A percentile compares a stretch with the other conserved stretches of the same genome.
These are phyloP conservation scores for Nigrospora oryzae DNA, from an alignment of 2,329 filamentous ascomycete species.

Conservation along the genomic window DNA sequence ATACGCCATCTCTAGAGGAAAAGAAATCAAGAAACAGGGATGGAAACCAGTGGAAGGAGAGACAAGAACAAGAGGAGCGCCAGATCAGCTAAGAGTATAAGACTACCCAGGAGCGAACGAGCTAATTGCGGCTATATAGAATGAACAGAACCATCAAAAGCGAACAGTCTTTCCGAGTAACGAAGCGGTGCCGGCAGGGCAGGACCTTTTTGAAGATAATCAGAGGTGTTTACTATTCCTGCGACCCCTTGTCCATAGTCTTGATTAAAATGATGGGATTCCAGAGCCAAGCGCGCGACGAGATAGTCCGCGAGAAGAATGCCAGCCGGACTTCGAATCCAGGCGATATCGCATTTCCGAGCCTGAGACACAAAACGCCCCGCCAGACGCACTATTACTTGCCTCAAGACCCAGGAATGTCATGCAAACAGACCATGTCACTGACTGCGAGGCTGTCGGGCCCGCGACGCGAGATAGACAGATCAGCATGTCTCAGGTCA, in stretches of 20 bases:
- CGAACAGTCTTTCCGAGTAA: no score
- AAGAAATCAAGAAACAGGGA: background rate
- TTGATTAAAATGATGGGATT: background rate
- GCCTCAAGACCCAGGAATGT: background rate
- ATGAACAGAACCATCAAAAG: no score
- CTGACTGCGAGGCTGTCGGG: no score
- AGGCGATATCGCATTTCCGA: background rate
- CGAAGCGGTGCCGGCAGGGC: no score
- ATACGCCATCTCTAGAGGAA: constrained; percentile 14
- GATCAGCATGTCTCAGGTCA: no score
- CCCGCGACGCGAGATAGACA: no score
- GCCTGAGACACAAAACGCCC: background rate
- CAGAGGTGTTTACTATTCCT: no score
- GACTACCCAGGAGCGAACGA: background rate
- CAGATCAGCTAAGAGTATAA: background rate
- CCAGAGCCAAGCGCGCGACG: background rate
- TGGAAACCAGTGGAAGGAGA: background rate
- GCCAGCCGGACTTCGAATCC: background rate
- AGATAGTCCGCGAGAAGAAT: background rate
- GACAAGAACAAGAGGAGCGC: constrained; percentile 7
- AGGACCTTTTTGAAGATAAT: no score
- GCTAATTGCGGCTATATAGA: no score
- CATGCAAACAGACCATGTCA: background rate
- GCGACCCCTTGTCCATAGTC: no score
- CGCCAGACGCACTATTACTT: background rate